Base-by-base conservation (phyloP, 2,329 filamentous ascomycete genomes). In the Aspergillus awamori region DNA sequence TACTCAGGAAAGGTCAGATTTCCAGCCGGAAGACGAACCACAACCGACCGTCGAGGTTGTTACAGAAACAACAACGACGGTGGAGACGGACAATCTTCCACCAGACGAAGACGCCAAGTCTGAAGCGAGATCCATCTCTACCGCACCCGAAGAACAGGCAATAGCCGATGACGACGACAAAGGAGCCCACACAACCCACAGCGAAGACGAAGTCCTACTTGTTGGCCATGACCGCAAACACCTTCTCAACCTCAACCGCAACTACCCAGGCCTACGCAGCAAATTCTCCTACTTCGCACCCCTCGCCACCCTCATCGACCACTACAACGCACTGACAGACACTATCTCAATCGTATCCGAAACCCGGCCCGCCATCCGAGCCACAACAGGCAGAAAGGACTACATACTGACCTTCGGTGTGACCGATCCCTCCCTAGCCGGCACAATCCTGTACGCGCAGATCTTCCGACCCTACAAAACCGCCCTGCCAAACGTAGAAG, bases 381-480 rank as follows among this genome's bases (percentile, higher is more conserved):
- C 79, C 8, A 70, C 67, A 15, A 69, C 75, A n/a, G 76, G 73
- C 8, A 72, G 76, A 6, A 75, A 72, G 62, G 79, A 81, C 53
- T 79, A 77, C 63, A 70, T 74, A 41, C 61, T 79, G 51, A 78
- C 74, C 8, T 62, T 82, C 8, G 73, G 76, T 22, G 59, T 83
- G 13, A 80, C 79, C 5, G 81, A 83, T 66, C 74, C 74, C 20
- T 81, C 80, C 11, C 75, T 78, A 68, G 71, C 71, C 30, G 77
- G 76, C 13, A 75, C 72, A 4, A 72, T 71, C 6, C 62, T 80
- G 15, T 67, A 65, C 54, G 80, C 74, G 2, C 77, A 81, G 53
- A 75, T 83, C 4, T 78, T 80, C 58, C 77, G 77, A 13, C 74
- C 74, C 38, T 68, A 72, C 60, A 77, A 76, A 60, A 66, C 65